Evolutionary conservation across 2,329 filamentous ascomycete species (phyloP).

Genomic region (Aspergillus neotritici): DNA sequence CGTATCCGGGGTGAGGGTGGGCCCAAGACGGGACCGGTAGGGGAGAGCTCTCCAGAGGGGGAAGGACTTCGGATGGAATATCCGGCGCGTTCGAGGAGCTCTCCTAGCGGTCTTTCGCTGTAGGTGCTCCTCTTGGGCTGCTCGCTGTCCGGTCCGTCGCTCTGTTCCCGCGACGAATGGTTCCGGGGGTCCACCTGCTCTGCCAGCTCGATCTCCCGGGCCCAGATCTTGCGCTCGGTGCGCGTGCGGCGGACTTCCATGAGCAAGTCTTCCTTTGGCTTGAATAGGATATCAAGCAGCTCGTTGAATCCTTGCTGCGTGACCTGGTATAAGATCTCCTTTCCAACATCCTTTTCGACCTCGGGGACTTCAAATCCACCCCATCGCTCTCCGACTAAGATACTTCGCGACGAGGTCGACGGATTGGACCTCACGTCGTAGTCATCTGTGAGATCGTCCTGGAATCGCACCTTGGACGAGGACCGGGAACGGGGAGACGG

Average conservation of each 20-base stretch:
- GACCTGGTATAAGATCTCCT: slow-evolving; percentile 84
- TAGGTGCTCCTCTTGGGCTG: slow-evolving; percentile 26
- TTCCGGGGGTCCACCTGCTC: slow-evolving; percentile 27
- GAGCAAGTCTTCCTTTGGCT: slow-evolving; percentile 69
- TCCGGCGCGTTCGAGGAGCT: slow-evolving; percentile 40
- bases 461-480: slow-evolving; percentile 73
- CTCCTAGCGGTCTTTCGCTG: slow-evolving; percentile 36
- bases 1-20: slow-evolving; percentile 17
- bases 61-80: slow-evolving; percentile 29
- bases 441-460: slow-evolving; percentile 61
- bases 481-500: slow-evolving; percentile 59
- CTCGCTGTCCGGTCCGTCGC: slow-evolving; percentile 1
- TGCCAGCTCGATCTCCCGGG: slow-evolving; percentile 38
- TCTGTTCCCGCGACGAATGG: slow-evolving; percentile 4
- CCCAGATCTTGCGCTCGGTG: slow-evolving; percentile 53
- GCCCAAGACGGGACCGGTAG: slow-evolving; percentile 19
- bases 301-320: slow-evolving; percentile 93
- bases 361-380: slow-evolving; percentile 73
- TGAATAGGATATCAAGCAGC: slow-evolving; percentile 80
- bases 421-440: slow-evolving; percentile 65
- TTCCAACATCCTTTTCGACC: slow-evolving; percentile 74
- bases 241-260: slow-evolving; percentile 61
- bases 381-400: slow-evolving; percentile 64
- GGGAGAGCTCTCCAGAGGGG: slow-evolving; percentile 11
- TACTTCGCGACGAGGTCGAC: slow-evolving; percentile 65